phyloP scores from a whole-genome alignment of 257 asterid species.

The Thymus mandschuricus region DNA sequence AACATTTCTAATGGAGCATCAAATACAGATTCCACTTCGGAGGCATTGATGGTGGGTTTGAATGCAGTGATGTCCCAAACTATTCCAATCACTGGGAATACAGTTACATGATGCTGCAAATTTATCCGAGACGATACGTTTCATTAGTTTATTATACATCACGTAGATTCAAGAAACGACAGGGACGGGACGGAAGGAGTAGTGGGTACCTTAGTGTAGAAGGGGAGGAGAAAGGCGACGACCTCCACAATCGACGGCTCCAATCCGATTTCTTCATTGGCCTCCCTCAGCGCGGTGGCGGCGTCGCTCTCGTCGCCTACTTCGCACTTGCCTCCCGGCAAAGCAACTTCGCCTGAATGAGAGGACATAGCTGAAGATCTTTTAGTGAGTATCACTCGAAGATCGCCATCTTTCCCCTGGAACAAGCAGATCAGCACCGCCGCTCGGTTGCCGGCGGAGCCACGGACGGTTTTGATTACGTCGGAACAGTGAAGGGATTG shows the following conservation, averaged over 20 bases:
- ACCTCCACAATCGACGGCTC: slow-evolving; percentile 72
- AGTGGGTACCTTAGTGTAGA: slow-evolving; percentile 45
- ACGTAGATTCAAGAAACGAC: too few species aligned
- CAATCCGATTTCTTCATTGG: slow-evolving; percentile 89
- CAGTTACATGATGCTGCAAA: slow-evolving; percentile 54
- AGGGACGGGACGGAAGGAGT: too few species aligned
- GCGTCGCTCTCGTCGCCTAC: slow-evolving; percentile 57
- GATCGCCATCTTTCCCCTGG: slow-evolving; percentile 53
- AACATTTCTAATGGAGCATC: slow-evolving; percentile 87
- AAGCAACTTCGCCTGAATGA: slow-evolving; percentile 84
- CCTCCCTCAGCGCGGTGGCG: slow-evolving; percentile 85
- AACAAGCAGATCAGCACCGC: slow-evolving; percentile 80
- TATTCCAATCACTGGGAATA: slow-evolving; percentile 77
- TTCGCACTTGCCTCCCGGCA: slow-evolving; percentile 89
- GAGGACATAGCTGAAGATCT: slow-evolving; percentile 70
- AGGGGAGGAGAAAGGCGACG: slow-evolving; percentile 63
- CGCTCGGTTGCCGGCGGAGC: slow-evolving; percentile 37
- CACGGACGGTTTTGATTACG: background rate
- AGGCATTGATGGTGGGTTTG: slow-evolving; percentile 50
- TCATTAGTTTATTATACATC: too few species aligned
- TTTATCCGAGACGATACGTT: too few species aligned
- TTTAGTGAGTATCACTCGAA: slow-evolving; percentile 80
- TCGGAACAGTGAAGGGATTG: slow-evolving; percentile 21
- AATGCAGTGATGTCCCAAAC: slow-evolving; percentile 53
- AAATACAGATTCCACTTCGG: slow-evolving; percentile 75